Evolutionary conservation across 2,329 filamentous ascomycete genomes (phyloP).

Genomic region (Xylariales sp.): DNA sequence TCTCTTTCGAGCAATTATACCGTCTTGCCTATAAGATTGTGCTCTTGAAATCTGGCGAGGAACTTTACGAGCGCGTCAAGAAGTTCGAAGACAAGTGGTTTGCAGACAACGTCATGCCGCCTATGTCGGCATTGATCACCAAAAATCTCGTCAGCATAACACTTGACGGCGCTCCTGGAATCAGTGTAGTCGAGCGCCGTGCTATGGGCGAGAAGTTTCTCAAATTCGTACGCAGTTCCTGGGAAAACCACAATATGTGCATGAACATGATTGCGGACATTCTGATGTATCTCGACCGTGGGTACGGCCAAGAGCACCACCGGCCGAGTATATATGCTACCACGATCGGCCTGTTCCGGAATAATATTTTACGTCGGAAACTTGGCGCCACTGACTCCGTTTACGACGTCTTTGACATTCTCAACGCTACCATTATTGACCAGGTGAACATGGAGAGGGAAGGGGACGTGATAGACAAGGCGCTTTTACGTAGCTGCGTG

Average conservation of each 20-base stretch:
- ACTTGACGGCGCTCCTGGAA: conserved; percentile 66
- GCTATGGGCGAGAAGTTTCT: conserved; percentile 87
- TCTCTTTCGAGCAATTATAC: conserved; percentile 97
- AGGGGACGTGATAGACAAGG: conserved; percentile 87
- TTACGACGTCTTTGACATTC: conserved; percentile 74
- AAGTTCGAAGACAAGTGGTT: conserved; percentile 87
- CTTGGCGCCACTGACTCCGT: conserved; percentile 58
- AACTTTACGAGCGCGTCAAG: conserved; percentile 83
- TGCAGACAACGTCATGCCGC: conserved; percentile 74
- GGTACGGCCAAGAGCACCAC: conserved; percentile 77
- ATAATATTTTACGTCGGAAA: conserved; percentile 78
- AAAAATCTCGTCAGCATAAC: conserved; percentile 71
- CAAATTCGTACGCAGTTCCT: conserved; percentile 78
- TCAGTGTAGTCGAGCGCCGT: conserved; percentile 81
- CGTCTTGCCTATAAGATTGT: conserved; percentile 95
- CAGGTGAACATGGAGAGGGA: conserved; percentile 93
- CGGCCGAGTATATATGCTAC: conserved; percentile 84
- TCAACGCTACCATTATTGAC: conserved; percentile 86
- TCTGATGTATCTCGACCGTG: conserved; percentile 96
- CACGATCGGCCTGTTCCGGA: conserved; percentile 88
- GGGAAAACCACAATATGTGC: conserved; percentile 89
- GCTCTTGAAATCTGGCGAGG: conserved; percentile 83
- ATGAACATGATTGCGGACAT: conserved; percentile 99
- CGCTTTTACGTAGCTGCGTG: conserved; percentile 82
- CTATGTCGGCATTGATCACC: conserved; percentile 77